phyloP scores from a whole-genome alignment of 148 eudicot species.

The Agrostemma githago region DNA sequence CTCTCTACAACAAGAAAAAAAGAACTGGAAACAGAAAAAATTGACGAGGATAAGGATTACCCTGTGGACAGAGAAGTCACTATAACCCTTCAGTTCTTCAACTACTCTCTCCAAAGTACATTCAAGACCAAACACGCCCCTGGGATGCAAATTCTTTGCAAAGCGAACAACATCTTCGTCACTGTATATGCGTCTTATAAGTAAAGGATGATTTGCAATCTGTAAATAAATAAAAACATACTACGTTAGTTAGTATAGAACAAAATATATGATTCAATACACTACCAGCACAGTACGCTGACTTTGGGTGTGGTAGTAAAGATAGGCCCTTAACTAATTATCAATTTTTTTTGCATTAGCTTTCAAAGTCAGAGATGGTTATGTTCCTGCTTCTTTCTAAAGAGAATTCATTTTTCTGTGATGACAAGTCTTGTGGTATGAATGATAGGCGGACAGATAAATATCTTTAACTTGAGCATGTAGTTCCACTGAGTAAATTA shows the following conservation, averaged over 20 bases:
- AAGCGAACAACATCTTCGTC: conserved; percentile 70
- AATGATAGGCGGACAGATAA: no score
- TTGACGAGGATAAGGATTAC: conserved; percentile 33
- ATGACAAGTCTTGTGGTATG: no score
- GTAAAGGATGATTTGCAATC: conserved; percentile 97
- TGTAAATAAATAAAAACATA: conserved; percentile 26
- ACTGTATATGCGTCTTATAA: conserved; percentile 77
- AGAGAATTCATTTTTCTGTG: no score
- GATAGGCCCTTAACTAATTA: not conserved
- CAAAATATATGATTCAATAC: not conserved
- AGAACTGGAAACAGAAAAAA: not conserved
- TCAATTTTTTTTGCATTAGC: no score
- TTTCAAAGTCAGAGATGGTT: no score
- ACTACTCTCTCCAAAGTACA: conserved; percentile 86
- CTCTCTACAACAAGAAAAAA: not conserved
- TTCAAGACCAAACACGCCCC: conserved; percentile 89
- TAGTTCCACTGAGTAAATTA: no score
- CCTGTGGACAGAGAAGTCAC: conserved; percentile 84
- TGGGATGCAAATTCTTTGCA: conserved; percentile 71
- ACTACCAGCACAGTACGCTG: not conserved
- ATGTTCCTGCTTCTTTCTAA: no score
- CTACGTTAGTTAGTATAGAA: not conserved
- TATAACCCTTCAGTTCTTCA: conserved; percentile 84
- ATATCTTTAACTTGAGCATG: no score
- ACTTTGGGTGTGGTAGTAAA: not conserved